Evolutionary conservation across 2,329 filamentous ascomycete genomes (phyloP).

Genomic region (Beauveria scarabaeidicola): DNA sequence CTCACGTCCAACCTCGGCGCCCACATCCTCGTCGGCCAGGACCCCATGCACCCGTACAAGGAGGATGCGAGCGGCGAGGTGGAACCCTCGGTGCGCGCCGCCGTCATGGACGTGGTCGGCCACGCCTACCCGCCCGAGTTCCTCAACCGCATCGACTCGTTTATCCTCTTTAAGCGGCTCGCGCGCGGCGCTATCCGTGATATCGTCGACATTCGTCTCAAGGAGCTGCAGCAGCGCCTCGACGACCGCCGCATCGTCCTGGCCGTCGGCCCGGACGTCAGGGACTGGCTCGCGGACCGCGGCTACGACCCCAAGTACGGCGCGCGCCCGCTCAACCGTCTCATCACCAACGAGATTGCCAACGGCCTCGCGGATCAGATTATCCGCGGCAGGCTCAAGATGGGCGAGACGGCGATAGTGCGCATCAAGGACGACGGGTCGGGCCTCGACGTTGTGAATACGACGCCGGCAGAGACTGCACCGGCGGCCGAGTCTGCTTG

Average conservation of each 20-base stretch:
- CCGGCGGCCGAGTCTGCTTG: background rate
- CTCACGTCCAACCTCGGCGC: slow-evolving; percentile 93
- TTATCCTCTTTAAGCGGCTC: slow-evolving; percentile 90
- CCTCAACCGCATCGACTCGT: slow-evolving; percentile 91
- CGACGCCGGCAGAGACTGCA: background rate
- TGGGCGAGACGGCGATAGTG: slow-evolving; percentile 65
- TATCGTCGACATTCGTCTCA: slow-evolving; percentile 86
- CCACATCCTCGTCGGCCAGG: slow-evolving; percentile 74
- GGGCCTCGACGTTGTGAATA: slow-evolving; percentile 42
- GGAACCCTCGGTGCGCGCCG: slow-evolving; percentile 60
- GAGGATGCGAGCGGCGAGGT: slow-evolving; percentile 60
- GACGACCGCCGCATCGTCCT: slow-evolving; percentile 79
- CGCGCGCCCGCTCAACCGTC: slow-evolving; percentile 78
- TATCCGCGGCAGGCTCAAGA: slow-evolving; percentile 73
- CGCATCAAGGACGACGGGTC: slow-evolving; percentile 54
- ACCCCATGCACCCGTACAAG: slow-evolving; percentile 55
- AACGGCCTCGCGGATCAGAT: slow-evolving; percentile 87
- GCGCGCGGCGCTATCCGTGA: slow-evolving; percentile 71
- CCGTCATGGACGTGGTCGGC: slow-evolving; percentile 83
- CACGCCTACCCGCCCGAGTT: slow-evolving; percentile 79
- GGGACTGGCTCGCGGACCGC: slow-evolving; percentile 77
- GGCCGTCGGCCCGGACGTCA: slow-evolving; percentile 60
- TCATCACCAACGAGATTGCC: slow-evolving; percentile 84
- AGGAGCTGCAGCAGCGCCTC: slow-evolving; percentile 73
- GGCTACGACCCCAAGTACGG: slow-evolving; percentile 91